These are phyloP conservation scores for Neurospora sp. DNA, from an alignment of 495 filamentous ascomycete species.

Conservation along the genomic window DNA sequence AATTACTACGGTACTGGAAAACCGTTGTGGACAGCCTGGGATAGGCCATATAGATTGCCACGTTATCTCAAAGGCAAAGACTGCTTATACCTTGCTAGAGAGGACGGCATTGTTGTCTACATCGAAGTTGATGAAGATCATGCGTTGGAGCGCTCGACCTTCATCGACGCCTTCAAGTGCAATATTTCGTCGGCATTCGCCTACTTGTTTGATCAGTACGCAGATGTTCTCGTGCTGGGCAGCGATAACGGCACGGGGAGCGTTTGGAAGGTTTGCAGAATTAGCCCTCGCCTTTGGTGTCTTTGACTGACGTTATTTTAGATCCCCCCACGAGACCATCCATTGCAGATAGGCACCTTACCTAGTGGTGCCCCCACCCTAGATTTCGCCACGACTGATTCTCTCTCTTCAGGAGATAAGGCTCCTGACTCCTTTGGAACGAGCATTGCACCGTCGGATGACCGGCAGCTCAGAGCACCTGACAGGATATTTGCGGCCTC, in stretches of 20 bases:
- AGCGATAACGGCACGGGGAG: constrained; percentile 77
- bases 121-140: constrained; percentile 50
- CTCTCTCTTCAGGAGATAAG: neutral
- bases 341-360: constrained; percentile 35
- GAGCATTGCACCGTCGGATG: constrained; percentile 8
- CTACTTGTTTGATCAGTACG: constrained; percentile 36
- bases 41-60: constrained; percentile 54
- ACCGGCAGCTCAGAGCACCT: constrained; percentile 15
- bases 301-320: constrained; percentile 14
- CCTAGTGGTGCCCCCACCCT: constrained; percentile 77
- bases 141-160: constrained; percentile 37
- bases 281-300: neutral
- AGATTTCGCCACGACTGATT: constrained; percentile 51
- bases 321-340: constrained; percentile 33
- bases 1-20: constrained; percentile 27
- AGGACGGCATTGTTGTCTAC: constrained; percentile 65
- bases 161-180: constrained; percentile 49
- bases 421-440: neutral
- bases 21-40: constrained; percentile 55
- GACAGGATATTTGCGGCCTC: constrained; percentile 50
- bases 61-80: constrained; percentile 51
- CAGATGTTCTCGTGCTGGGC: constrained; percentile 68
- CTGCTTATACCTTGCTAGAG: constrained; percentile 66
- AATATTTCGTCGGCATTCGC: constrained; percentile 60
- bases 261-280: constrained; percentile 52